Evolutionary conservation across 768 basidiomycete genomes (phyloP).

Genomic region (Crassisporium funariophilum): DNA sequence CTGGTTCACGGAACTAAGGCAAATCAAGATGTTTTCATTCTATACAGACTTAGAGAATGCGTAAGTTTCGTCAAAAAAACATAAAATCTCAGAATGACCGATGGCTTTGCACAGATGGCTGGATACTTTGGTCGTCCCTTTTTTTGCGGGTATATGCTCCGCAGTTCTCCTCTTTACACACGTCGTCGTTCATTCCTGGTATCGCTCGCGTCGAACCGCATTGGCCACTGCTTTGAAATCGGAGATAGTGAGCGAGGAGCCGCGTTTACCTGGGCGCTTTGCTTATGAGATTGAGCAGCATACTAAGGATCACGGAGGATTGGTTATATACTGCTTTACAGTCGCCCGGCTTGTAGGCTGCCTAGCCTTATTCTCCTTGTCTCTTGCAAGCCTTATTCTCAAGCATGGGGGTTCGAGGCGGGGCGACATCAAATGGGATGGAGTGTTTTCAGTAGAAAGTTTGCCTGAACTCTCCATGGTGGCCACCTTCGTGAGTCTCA

Average conservation of each 20-base stretch:
- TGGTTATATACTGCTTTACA: conserved; percentile 12
- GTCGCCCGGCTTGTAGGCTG: conserved; percentile 13
- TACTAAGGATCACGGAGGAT: conserved; percentile 6
- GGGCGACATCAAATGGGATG: neutral
- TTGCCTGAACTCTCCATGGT: conserved; percentile 7
- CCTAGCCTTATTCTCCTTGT: conserved; percentile 6
- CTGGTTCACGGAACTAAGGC: neutral
- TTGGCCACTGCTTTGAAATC: neutral
- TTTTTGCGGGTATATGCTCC: neutral
- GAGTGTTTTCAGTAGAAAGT: neutral
- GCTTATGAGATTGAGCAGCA: neutral
- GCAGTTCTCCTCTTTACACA: neutral
- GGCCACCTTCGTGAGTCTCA: conserved; percentile 10
- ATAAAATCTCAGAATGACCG: neutral
- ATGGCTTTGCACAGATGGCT: neutral
- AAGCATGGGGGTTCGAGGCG: neutral
- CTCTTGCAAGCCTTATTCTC: neutral
- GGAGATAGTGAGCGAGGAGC: neutral
- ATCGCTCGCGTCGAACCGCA: neutral
- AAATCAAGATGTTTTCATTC: too few species aligned
- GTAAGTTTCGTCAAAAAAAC: neutral
- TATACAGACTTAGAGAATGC: neutral
- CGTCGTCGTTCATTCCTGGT: neutral
- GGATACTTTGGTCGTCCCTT: neutral
- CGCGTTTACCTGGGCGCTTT: neutral